phyloP scores from a whole-genome alignment of 208 protist genomes.

The Phytomonas sp. region DNA sequence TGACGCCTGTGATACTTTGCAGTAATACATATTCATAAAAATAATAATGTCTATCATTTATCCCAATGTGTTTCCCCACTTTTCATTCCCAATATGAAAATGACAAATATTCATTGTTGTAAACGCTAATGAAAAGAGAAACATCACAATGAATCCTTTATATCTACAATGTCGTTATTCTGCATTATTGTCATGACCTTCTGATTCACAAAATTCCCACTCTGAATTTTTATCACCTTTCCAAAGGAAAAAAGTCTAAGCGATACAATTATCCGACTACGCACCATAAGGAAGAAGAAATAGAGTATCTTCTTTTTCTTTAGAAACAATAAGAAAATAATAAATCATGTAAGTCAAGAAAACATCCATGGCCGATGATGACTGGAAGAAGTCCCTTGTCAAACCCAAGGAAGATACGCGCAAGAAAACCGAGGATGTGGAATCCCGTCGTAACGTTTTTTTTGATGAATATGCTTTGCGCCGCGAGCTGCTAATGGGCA shows the following conservation, averaged over 20 bases:
- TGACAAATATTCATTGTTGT: neutral
- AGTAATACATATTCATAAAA: neutral
- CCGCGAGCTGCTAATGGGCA: conserved; percentile 97
- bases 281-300: neutral
- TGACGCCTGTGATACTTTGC: neutral
- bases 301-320: conserved; percentile 13
- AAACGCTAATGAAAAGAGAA: neutral
- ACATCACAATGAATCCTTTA: neutral
- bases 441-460: conserved; percentile 94
- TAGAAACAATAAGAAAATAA: conserved; percentile 8
- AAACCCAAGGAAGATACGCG: conserved; percentile 72
- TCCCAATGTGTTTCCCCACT: neutral
- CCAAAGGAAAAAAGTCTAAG: neutral
- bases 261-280: neutral
- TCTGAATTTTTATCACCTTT: no score
- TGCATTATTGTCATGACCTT: neutral
- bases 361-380: conserved; percentile 49
- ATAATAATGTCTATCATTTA: neutral
- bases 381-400: conserved; percentile 80
- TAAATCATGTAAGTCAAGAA: conserved; percentile 10
- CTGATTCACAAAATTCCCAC: neutral
- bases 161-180: neutral
- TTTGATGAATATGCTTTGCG: conserved; percentile 98
- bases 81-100: neutral
- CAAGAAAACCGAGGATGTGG: conserved; percentile 97